Evolutionary conservation across 176 grass and related monocot species (phyloP), one percentile per base, ranked within the genome.

Genomic region (Panicum miliaceum): DNA sequence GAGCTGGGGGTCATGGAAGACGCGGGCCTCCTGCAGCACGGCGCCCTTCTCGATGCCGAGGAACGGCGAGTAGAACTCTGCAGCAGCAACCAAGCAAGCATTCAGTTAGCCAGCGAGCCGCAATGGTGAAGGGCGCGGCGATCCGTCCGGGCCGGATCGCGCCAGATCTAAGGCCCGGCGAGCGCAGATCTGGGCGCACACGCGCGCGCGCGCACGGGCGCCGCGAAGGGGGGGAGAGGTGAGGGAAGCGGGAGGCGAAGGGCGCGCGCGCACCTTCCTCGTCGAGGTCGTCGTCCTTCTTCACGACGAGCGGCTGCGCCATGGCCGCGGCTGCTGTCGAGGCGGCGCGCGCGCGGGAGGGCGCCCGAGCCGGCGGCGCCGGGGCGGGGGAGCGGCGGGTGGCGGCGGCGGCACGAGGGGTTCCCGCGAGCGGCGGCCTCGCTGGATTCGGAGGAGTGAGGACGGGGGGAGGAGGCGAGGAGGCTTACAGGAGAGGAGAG

Each of bases 1-100:
- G 45, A 99, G 91, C 84, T 99, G 97, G 5, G 91, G 90, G 85
- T 99, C 97, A 70, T 99, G 90, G 88, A 99, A 99, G 76, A 92
- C 90, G 81, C 93, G 90, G 13, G 93, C 97, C 90, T 99, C 97
- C 91, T 99, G 97, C 54, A 96, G 90, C 25, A 99, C 93, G 19
- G 97, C 93, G 29, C 97, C 97, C 86, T 99, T 99, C 88, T 99
- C 97, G 74, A 99, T 96, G 61, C 97, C 97, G 64, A 94, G 91
- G 78, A 99, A 99, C 8, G 97, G 93, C 60, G 93, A 95, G 85
- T 96, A 99, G 71, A 92, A 94, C 83, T 90, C 97, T 94, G 88
- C 79, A 89, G 23, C 32, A 81, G 51, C 72, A 58, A 61, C 20
- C 46, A 90, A 67, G 16, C 89, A 40, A 80, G 52, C 27, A 70